A percentile compares a stretch with the other conserved stretches of the same genome.
phyloP scores from a whole-genome alignment of 129 eudicot species.

The Chrysanthemum makinoi region DNA sequence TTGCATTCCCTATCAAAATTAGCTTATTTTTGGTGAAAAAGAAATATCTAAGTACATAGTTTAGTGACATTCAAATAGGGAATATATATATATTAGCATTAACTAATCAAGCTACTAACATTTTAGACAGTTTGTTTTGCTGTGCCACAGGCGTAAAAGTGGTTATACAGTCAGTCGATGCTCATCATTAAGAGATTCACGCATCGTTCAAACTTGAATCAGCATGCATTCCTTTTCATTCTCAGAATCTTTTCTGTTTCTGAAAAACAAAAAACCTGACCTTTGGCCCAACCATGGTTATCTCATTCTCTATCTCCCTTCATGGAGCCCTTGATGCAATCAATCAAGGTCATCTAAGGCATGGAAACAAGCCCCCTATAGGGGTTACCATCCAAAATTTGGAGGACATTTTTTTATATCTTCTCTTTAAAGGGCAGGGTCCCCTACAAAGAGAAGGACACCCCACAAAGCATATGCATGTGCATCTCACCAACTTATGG shows the following conservation, averaged over 20 bases:
- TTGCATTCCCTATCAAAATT: conserved; percentile 2
- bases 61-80: too few relatives aligned
- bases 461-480: conserved; percentile 64
- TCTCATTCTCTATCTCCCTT: conserved; percentile 34
- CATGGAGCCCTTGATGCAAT: conserved; percentile 36
- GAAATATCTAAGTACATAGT: too few relatives aligned
- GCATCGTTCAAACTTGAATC: conserved; percentile 22
- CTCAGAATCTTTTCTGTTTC: conserved; percentile 26
- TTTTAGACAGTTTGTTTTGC: conserved; percentile 98
- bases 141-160: conserved; percentile 97
- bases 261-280: conserved; percentile 33
- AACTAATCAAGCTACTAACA: conserved; percentile 45
- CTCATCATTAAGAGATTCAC: conserved; percentile 74
- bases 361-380: conserved; percentile 62
- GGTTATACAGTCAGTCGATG: conserved; percentile 63
- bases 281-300: conserved; percentile 96
- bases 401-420: conserved; percentile 37
- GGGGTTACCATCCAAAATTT: conserved; percentile 59
- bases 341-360: conserved; percentile 36
- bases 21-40: too few relatives aligned
- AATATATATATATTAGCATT: too few relatives aligned
- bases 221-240: conserved; percentile 26
- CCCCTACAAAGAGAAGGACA: conserved; percentile 58
- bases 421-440: conserved; percentile 56
- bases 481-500: conserved; percentile 63